Conservation (phyloP, 192 early-diverging fungal genomes). For the Entomortierella chlamydospora region DNA sequence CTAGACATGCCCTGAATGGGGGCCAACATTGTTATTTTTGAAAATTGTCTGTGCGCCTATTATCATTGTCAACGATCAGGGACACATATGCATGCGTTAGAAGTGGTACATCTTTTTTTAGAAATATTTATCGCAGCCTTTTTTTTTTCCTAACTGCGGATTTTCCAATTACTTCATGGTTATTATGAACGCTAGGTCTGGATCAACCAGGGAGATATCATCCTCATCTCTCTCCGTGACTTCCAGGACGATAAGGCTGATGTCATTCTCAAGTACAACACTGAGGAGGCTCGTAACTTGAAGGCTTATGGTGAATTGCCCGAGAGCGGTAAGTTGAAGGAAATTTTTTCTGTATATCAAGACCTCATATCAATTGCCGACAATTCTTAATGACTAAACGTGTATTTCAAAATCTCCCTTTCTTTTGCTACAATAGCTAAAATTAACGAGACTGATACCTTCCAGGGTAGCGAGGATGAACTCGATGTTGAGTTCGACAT, state of each 20-base stretch:
- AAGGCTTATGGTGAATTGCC: constrained; percentile 96
- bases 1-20: neutral
- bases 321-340: constrained; percentile 69
- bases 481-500: constrained; percentile 94
- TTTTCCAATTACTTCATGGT: neutral
- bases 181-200: constrained; percentile 60
- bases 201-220: constrained; percentile 92
- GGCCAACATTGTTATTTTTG: neutral
- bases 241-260: constrained; percentile 95
- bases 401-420: constrained; percentile 8
- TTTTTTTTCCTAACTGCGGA: neutral
- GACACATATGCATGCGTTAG: neutral
- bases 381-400: neutral
- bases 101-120: neutral
- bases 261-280: constrained; percentile 95
- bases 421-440: constrained; percentile 57
- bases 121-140: neutral
- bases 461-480: constrained; percentile 71
- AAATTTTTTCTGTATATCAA: too few relatives aligned
- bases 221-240: constrained; percentile 90
- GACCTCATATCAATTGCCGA: too few relatives aligned
- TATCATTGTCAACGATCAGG: constrained; percentile 1
- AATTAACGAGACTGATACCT: constrained; percentile 85
- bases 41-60: constrained; percentile 15
- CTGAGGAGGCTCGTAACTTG: constrained; percentile 94